Evolutionary conservation across 2,329 filamentous ascomycete species (phyloP).

Genomic region (Periconia sp.): DNA sequence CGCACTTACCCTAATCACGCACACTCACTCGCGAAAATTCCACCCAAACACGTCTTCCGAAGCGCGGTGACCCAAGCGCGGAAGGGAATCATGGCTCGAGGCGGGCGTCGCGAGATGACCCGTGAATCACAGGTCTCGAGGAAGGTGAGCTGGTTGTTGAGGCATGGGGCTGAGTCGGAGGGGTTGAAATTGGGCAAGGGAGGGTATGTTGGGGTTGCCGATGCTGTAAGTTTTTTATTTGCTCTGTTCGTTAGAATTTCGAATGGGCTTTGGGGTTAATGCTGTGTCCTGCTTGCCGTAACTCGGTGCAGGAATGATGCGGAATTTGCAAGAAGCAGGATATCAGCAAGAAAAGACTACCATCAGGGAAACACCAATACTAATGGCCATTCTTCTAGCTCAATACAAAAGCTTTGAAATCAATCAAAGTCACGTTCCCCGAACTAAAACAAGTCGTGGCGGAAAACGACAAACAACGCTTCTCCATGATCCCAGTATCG

Average conservation of each 20-base stretch:
- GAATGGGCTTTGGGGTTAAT: no score
- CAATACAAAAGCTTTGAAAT: slow-evolving; percentile 62
- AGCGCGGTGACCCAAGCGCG: slow-evolving; percentile 3
- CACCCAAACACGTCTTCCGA: slow-evolving; percentile 13
- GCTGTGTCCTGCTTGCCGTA: no score
- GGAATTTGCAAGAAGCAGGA: no score
- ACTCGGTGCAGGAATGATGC: no score
- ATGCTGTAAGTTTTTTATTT: slow-evolving; percentile 53
- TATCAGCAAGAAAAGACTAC: no score
- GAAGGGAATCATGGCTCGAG: slow-evolving; percentile 17
- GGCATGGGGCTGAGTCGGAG: slow-evolving; percentile 64
- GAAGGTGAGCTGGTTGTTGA: slow-evolving; percentile 57
- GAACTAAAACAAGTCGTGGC: slow-evolving; percentile 72
- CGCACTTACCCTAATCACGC: no score
- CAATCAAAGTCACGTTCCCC: slow-evolving; percentile 70
- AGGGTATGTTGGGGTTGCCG: slow-evolving; percentile 62
- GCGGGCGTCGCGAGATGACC: slow-evolving; percentile 39
- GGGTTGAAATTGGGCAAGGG: slow-evolving; percentile 59
- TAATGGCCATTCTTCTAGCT: slow-evolving; percentile 45
- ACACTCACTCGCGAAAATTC: slow-evolving; percentile 10
- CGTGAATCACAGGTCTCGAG: slow-evolving; percentile 51
- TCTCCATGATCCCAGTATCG: slow-evolving; percentile 67
- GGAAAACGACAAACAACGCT: slow-evolving; percentile 88
- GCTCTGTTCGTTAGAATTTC: neutral
- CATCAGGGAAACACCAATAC: neutral